phyloP scores from a whole-genome alignment of 345 rosid species.

The Lepidium didymum region DNA sequence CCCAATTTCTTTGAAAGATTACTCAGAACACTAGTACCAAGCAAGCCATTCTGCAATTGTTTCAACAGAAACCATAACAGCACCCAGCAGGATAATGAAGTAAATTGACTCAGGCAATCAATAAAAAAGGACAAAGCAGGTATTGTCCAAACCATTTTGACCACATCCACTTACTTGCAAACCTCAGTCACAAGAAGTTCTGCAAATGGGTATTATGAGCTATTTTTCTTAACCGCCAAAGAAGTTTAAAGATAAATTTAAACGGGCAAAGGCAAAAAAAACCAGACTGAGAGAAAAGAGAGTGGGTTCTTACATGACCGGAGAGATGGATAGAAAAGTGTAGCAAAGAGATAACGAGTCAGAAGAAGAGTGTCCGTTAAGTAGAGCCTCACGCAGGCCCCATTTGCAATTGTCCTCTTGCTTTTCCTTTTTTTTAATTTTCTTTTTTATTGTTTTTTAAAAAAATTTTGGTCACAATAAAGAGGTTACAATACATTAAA shows the following conservation, averaged over 20 bases:
- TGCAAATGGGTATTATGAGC: background rate
- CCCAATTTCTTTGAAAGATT: background rate
- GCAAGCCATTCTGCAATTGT: background rate
- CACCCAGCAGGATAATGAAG: background rate
- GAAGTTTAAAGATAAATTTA: background rate
- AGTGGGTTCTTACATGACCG: slow-evolving; percentile 16
- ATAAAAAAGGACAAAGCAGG: background rate
- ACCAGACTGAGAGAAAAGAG: background rate
- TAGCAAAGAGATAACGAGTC: background rate
- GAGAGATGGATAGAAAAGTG: background rate
- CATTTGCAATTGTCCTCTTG: slow-evolving; percentile 5
- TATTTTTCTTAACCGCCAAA: background rate
- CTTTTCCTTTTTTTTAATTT: background rate
- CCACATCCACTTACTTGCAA: background rate
- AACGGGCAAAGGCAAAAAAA: background rate
- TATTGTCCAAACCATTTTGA: background rate
- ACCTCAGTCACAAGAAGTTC: background rate
- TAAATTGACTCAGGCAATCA: background rate
- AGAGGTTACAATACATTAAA: too few relatives aligned
- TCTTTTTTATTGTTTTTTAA: too few relatives aligned
- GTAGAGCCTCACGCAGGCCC: background rate
- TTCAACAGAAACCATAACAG: background rate
- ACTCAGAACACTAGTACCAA: background rate
- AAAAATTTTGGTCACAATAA: too few relatives aligned
- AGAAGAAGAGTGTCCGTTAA: background rate